Base-by-base conservation (phyloP, 1,284 basidiomycete genomes). In the Xerocomus nothofagi region DNA sequence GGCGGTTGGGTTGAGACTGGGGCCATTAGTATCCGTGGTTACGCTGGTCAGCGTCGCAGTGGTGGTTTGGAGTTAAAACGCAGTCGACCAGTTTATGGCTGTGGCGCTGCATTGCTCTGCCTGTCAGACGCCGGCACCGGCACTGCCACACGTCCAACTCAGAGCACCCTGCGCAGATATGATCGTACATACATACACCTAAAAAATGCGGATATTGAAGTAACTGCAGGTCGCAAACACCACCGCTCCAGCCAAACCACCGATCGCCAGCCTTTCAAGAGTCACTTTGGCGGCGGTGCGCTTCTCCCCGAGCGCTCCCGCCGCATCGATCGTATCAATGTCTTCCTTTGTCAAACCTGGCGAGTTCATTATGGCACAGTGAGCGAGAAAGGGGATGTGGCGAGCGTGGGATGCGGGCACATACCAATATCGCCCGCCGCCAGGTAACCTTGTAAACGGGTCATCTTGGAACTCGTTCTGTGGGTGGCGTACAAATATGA, bases 391-490 rank as follows among this genome's bases (percentile, higher is more conserved):
- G 21, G 12, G 6, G 20, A 10, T 23, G 18, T 26, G 59, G 23
- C 18, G 1, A 73, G 77, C 20, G 79, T 61, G 1, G 60, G 24
- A 39, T 71, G 72, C 74, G 32, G 15, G n/a, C 18, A 62, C 75
- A 27, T 56, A 84, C 85, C 70, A 3, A 87, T 71, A 47, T 86
- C 78, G 1, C 75, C 83, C 4, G 81, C 81, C 3, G 71, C 77
- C 31, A 91, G 69, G 59, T 91, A 92, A 47, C 84, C 80, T 57
- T 82, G 27, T 12, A 91, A 71, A 34, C 83, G 80, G 23, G 76
- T 71, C 56, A 79, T 80, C 50, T 73, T 84, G 9, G 82, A 82
- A 51, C 84, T 88, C 6, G 86, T 86, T 14, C 87, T 86, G 54
- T 40, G 12, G 2, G 3, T 0, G 17, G 3, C 1, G 17, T 29